A percentile compares a stretch with the other conserved stretches of the same genome.
These are phyloP conservation scores for Fraxinus albicans DNA, from an alignment of 305 asterid species.

Conservation along the genomic window DNA sequence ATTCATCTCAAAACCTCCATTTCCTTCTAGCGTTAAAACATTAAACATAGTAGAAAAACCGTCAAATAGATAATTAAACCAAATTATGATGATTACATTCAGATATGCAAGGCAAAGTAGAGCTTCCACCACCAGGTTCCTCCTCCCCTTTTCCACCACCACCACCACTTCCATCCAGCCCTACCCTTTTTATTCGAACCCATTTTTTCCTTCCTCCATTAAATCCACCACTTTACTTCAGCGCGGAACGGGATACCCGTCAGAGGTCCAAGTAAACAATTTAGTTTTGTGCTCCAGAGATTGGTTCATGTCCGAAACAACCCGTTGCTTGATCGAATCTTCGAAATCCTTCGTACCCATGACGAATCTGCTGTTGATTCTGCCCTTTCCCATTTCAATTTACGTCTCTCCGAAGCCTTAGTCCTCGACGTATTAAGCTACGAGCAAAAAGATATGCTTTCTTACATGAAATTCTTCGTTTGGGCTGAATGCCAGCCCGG, in stretches of 20 bases:
- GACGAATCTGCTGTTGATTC: constrained; percentile 46
- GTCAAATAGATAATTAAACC: not conserved
- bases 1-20: not conserved
- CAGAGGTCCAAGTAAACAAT: constrained; percentile 29
- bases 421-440: constrained; percentile 59
- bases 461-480: constrained; percentile 82
- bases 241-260: constrained; percentile 12
- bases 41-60: not conserved
- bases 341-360: constrained; percentile 47
- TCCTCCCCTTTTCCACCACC: constrained; percentile 26
- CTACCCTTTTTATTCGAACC: not conserved
- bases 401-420: constrained; percentile 44
- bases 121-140: constrained; percentile 11
- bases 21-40: not conserved
- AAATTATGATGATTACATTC: constrained; percentile 29
- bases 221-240: not conserved
- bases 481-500: constrained; percentile 82
- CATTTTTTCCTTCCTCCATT: constrained; percentile 11
- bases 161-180: constrained; percentile 3
- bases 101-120: constrained; percentile 35
- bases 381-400: constrained; percentile 47
- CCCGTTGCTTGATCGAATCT: constrained; percentile 51
- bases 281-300: constrained; percentile 45
- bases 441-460: constrained; percentile 49
- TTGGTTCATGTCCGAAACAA: constrained; percentile 64